Conservation (phyloP, 78 protist species). For the Capsaspora owczarzaki region DNA sequence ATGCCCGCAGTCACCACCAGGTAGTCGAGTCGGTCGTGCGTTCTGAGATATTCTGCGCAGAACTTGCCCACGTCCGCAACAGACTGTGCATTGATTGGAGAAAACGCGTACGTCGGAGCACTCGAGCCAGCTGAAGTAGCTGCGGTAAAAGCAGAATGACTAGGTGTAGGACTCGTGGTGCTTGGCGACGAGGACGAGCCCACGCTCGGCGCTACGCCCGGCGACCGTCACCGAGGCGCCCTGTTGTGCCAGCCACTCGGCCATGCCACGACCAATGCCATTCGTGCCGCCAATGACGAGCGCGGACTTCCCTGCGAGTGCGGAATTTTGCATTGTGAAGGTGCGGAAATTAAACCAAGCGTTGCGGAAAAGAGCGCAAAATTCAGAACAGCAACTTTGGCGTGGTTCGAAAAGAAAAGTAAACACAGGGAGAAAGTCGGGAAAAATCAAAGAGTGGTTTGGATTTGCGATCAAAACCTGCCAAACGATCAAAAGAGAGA, state of each 20-base stretch:
- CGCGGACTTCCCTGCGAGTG: no score
- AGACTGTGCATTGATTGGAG: neutral
- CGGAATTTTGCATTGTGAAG: no score
- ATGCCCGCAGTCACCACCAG: constrained; percentile 13
- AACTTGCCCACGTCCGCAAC: neutral
- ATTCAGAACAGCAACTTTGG: no score
- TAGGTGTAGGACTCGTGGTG: no score
- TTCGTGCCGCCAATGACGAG: neutral
- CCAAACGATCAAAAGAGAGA: no score
- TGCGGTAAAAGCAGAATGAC: no score
- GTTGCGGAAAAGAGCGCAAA: no score
- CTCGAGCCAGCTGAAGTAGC: neutral
- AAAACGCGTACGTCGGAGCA: neutral
- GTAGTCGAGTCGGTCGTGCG: neutral
- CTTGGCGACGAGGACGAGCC: neutral
- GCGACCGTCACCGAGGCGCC: neutral
- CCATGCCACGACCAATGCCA: neutral
- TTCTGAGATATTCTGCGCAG: neutral
- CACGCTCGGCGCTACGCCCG: neutral
- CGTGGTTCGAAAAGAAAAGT: no score
- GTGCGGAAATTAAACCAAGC: no score
- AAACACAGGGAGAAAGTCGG: no score
- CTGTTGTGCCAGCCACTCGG: neutral
- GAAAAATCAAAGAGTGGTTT: no score
- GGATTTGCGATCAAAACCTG: no score